Evolutionary conservation across 2,329 filamentous ascomycete species (phyloP), one percentile per base, ranked within the genome.

Genomic region (Plectosphaerella plurivora): DNA sequence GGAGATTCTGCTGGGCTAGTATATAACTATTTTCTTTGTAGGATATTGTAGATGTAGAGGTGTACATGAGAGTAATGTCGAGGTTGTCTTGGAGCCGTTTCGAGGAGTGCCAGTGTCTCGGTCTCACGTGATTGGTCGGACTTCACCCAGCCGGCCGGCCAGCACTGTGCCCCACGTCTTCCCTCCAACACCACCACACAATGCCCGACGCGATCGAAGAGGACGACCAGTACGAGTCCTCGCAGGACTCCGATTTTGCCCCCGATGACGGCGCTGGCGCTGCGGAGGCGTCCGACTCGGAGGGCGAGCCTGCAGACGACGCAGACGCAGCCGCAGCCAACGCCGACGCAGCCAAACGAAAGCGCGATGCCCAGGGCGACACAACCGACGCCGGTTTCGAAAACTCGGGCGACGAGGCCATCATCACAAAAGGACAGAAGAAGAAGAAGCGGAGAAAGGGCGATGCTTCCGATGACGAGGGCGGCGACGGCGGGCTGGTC

Each of bases 181-280:
- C 20, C 37, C 10, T 41, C 47, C 25, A 47, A 44, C 50, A 14
- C 28, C 48, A 49, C n/a, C 28, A 46, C 51, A 69, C 56, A 50
- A 81, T 81, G 77, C 60, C 71, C 12, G 73, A 76, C 47, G 6
- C 36, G n/a, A 75, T 78, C 16, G 74, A 77, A 20, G 54, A 50
- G 9, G 76, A 82, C 33, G 78, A 81, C 54, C 72, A 82, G 53
- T 89, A 89, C 61, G 81, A 77, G 15, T 89, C 86, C 2, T 85
- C 86, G 4, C 83, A 89, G 59, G 87, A 91, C 64, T 88, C 86
- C 10, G 86, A 90, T 63, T 90, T 90, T 56, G 79, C 84, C 22
- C 82, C 81, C n/a, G 83, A 83, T 45, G 73, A 74, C 16, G 76
- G 63, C 25, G 61, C 69, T 37, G 66, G 71, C 15, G 73, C 68